A percentile compares a stretch with the other conserved stretches of the same genome.
These are phyloP conservation scores for Penicillium desertorum DNA, from an alignment of 495 filamentous ascomycete species.

Conservation along the genomic window DNA sequence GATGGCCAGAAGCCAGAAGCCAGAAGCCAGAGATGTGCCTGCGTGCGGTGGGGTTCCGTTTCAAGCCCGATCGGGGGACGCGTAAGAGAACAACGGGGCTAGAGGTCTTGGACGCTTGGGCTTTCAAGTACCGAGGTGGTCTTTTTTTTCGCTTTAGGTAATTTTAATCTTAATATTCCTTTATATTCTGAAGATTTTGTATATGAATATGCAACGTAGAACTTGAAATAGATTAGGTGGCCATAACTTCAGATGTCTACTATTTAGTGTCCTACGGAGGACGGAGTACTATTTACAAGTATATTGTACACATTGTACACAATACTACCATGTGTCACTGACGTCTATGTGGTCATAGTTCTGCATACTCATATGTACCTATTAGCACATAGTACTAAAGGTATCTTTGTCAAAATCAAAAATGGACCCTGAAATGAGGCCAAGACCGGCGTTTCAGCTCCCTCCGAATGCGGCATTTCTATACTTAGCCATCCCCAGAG, in stretches of 20 bases:
- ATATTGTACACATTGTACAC: no score
- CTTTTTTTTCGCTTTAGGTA: not conserved
- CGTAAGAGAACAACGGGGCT: constrained; percentile 26
- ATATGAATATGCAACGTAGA: not conserved
- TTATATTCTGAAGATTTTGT: not conserved
- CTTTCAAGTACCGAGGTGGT: not conserved
- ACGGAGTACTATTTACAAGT: no score
- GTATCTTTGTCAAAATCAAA: not conserved
- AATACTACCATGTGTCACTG: no score
- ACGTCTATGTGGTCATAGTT: no score
- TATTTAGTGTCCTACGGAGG: no score
- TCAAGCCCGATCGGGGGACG: constrained; percentile 34
- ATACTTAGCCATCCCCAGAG: constrained; percentile 13
- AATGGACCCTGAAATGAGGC: constrained; percentile 13
- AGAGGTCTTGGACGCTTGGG: not conserved
- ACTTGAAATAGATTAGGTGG: no score
- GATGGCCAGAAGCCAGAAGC: not conserved
- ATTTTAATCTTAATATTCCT: not conserved
- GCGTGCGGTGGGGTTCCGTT: constrained; percentile 39
- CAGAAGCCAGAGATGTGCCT: constrained; percentile 20
- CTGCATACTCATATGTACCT: no score
- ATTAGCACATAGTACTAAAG: no score
- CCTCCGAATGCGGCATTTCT: constrained; percentile 13
- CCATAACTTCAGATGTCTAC: no score
- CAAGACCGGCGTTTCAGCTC: constrained; percentile 13